Percentiles rank a stretch among this genome's conserved stretches.
Evolutionary conservation across 2,329 filamentous ascomycete species (phyloP).

Genomic region (Coniochaeta sp.): DNA sequence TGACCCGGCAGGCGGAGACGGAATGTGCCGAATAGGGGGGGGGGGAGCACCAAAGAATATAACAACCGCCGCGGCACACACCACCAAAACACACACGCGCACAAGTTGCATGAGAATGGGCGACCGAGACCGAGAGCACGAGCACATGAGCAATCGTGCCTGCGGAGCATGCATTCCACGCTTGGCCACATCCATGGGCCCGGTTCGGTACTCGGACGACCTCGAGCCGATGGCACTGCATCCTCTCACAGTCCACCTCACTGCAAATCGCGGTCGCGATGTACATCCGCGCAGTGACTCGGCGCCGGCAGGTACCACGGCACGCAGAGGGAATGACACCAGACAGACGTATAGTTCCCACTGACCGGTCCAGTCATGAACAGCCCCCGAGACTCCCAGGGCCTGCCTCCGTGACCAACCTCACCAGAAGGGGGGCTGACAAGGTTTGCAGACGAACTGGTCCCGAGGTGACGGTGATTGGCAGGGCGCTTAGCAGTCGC

Average conservation of each 20-base stretch:
- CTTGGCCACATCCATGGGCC: neutral
- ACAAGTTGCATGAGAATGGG: neutral
- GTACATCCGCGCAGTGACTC: neutral
- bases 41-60: neutral
- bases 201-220: neutral
- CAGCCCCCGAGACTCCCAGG: too few relatives aligned
- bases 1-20: neutral
- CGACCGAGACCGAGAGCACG: neutral
- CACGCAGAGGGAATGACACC: too few relatives aligned
- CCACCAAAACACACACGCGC: neutral
- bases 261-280: neutral
- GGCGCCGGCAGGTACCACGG: too few relatives aligned
- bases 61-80: neutral
- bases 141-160: neutral
- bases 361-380: too few relatives aligned
- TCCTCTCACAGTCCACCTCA: neutral
- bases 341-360: too few relatives aligned
- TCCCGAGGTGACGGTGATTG: neutral
- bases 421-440: neutral
- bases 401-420: neutral
- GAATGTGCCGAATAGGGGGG: neutral
- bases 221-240: neutral
- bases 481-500: neutral
- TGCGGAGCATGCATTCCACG: neutral
- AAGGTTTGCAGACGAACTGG: neutral